Percentiles rank a stretch among this genome's conserved stretches.
Conservation (phyloP, 2,329 filamentous ascomycete genomes). For the Aspergillus novoparasiticus region DNA sequence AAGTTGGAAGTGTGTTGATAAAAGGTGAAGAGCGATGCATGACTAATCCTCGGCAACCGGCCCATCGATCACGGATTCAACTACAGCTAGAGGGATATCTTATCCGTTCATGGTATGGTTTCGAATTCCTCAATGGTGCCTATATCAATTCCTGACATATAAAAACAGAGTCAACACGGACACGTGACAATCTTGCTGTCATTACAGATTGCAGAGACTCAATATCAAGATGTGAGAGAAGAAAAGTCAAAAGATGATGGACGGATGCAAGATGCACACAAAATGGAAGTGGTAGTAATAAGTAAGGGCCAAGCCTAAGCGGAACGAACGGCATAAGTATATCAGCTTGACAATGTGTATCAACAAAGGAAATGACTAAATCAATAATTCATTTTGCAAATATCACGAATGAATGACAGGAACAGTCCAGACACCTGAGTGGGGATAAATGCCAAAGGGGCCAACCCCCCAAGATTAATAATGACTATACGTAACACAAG, state of each 20-base stretch:
- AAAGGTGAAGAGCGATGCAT: background rate
- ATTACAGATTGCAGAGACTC: constrained; percentile 19
- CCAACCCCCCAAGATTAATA: constrained; percentile 15
- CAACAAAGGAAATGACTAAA: constrained; percentile 25
- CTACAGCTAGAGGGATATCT: background rate
- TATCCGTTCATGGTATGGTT: constrained; percentile 3
- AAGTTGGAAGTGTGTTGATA: background rate
- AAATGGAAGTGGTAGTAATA: constrained; percentile 9
- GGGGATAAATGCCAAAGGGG: constrained; percentile 13
- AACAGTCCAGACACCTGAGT: constrained; percentile 16
- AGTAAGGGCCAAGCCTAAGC: constrained; percentile 14
- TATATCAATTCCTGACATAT: constrained; percentile 13
- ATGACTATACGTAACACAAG: constrained; percentile 9
- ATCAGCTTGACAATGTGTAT: constrained; percentile 18
- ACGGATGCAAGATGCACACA: constrained; percentile 15
- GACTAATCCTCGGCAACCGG: background rate
- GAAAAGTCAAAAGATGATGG: constrained; percentile 4
- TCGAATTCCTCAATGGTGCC: constrained; percentile 11
- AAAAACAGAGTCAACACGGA: constrained; percentile 12
- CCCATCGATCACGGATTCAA: background rate
- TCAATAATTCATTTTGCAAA: constrained; percentile 20
- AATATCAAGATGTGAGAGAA: constrained; percentile 5
- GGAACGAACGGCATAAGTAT: constrained; percentile 21
- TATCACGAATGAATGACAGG: constrained; percentile 21
- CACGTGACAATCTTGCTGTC: constrained; percentile 19